Evolutionary conservation across 805 yeast species (phyloP).

Genomic region (Ogataea populi-albae): DNA sequence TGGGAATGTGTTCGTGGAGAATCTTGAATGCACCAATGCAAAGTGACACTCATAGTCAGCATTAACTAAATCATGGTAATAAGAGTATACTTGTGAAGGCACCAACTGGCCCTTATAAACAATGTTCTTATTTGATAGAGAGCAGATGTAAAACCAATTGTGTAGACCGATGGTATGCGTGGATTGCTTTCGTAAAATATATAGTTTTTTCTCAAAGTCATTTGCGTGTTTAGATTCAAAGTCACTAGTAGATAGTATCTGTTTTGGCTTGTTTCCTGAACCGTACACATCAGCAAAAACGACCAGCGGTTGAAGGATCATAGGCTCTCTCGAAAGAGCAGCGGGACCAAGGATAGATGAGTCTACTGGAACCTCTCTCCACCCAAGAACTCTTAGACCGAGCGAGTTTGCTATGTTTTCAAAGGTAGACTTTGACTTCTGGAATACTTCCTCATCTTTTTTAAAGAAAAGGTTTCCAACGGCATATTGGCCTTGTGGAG

Average conservation of each 20-base stretch:
- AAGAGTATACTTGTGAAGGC: constrained; percentile 92
- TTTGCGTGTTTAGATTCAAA: constrained; percentile 56
- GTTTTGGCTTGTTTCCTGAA: constrained; percentile 33
- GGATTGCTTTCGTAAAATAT: constrained; percentile 82
- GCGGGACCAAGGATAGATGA: constrained; percentile 95
- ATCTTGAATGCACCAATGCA: constrained; percentile 94
- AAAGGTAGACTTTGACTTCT: constrained; percentile 70
- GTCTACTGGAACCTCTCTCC: constrained; percentile 95
- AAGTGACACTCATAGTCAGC: constrained; percentile 93
- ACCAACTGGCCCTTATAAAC: constrained; percentile 98
- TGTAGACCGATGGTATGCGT: constrained; percentile 89
- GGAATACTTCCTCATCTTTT: constrained; percentile 70
- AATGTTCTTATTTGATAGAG: constrained; percentile 81
- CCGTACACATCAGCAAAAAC: constrained; percentile 57
- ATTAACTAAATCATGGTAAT: constrained; percentile 88
- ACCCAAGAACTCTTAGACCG: constrained; percentile 81
- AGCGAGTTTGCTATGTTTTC: constrained; percentile 74
- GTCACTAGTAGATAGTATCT: constrained; percentile 44
- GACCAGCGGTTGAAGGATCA: constrained; percentile 88
- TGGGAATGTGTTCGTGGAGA: constrained; percentile 97
- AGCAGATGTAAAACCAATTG: constrained; percentile 97
- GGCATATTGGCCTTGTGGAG: constrained; percentile 84
- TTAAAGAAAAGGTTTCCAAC: constrained; percentile 94
- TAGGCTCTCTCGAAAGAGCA: constrained; percentile 88
- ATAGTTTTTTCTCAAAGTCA: constrained; percentile 78